These are phyloP conservation scores for Coemansia sp. DNA, from an alignment of 192 early-diverging fungal species.

Conservation along the genomic window DNA sequence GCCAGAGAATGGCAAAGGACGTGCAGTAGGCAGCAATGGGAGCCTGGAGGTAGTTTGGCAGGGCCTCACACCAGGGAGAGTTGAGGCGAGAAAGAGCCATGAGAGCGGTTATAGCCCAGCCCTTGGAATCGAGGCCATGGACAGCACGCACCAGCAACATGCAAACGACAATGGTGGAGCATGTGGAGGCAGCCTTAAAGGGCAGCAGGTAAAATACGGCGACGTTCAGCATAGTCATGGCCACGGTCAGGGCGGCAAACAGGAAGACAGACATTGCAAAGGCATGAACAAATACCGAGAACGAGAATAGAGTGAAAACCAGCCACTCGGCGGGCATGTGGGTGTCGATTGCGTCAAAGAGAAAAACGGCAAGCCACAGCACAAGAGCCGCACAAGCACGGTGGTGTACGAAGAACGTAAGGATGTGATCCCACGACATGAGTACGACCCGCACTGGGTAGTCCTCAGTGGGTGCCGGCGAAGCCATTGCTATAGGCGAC, in stretches of 20 bases:
- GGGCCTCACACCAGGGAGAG: conserved; percentile 45
- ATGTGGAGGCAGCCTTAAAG: conserved; percentile 24
- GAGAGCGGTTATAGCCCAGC: conserved; percentile 38
- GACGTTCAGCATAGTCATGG: conserved; percentile 42
- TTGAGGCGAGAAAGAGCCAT: conserved; percentile 36
- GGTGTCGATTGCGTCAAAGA: conserved; percentile 36
- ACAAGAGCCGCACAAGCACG: conserved; percentile 37
- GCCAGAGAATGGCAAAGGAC: conserved; percentile 48
- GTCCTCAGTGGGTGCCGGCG: conserved; percentile 9
- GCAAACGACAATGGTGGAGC: conserved; percentile 49
- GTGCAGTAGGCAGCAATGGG: conserved; percentile 51
- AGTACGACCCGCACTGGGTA: conserved; percentile 19
- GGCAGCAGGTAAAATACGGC: conserved; percentile 33
- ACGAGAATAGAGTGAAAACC: conserved; percentile 50
- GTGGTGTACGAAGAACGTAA: conserved; percentile 39
- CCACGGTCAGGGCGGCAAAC: conserved; percentile 36
- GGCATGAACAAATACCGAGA: conserved; percentile 52
- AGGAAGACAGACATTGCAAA: conserved; percentile 49
- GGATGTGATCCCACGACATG: conserved; percentile 30
- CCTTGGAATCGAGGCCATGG: conserved; percentile 44
- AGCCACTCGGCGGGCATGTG: conserved; percentile 53
- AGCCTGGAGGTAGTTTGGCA: conserved; percentile 44
- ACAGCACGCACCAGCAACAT: conserved; percentile 48
- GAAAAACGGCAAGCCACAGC: conserved; percentile 34
- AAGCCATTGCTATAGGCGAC: background rate